phyloP scores from a whole-genome alignment of 2,329 filamentous ascomycete species.

The Cercospora sesami region DNA sequence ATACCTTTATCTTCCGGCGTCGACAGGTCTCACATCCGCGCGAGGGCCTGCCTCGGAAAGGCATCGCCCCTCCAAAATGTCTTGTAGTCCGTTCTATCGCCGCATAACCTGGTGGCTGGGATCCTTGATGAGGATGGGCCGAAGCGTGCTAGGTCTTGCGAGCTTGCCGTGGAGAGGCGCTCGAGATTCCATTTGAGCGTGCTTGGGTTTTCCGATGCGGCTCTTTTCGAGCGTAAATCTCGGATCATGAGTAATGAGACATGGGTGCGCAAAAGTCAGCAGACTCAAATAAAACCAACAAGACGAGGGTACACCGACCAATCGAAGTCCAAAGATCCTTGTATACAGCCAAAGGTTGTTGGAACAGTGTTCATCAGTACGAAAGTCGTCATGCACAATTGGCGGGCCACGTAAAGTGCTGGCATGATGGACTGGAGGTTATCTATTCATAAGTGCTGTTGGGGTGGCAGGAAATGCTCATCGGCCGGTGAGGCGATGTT shows the following conservation, averaged over 20 bases:
- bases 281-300: background rate
- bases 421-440: background rate
- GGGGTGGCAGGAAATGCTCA: background rate
- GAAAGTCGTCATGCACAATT: background rate
- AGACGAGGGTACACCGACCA: slow-evolving; percentile 6
- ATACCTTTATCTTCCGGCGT: slow-evolving; percentile 29
- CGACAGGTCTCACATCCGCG: slow-evolving; percentile 28
- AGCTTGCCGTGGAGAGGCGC: slow-evolving; percentile 3
- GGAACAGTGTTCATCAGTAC: background rate
- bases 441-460: slow-evolving; percentile 2
- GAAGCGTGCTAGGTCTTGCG: slow-evolving; percentile 2
- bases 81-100: background rate
- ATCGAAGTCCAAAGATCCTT: slow-evolving; percentile 2
- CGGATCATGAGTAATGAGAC: background rate
- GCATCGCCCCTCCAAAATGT: slow-evolving; percentile 9
- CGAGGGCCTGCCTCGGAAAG: slow-evolving; percentile 22
- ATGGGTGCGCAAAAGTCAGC: slow-evolving; percentile 9
- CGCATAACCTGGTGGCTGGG: slow-evolving; percentile 4
- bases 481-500: background rate
- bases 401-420: background rate
- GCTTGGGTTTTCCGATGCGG: slow-evolving; percentile 3
- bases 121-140: slow-evolving; percentile 6
- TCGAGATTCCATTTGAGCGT: background rate
- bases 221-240: slow-evolving; percentile 10
- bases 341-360: background rate